Evolutionary conservation across 106 monocot species (phyloP).

Genomic region (Dendrobium nobile): DNA sequence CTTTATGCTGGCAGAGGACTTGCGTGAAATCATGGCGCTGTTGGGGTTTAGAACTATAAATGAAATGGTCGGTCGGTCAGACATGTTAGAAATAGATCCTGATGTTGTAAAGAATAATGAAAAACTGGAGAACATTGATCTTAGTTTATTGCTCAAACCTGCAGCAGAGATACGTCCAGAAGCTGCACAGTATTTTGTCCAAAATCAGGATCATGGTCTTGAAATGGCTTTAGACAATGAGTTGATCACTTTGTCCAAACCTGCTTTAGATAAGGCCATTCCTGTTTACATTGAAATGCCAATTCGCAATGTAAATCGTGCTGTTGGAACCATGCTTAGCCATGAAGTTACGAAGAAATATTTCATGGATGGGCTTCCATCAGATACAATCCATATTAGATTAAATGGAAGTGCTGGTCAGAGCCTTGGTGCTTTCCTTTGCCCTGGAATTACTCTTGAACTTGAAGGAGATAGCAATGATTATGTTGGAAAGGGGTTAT

Average conservation of each 20-base stretch:
- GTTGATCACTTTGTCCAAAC: slow-evolving; percentile 56
- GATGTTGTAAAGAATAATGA: slow-evolving; percentile 77
- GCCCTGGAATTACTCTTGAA: slow-evolving; percentile 92
- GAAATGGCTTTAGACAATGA: slow-evolving; percentile 79
- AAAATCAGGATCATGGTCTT: slow-evolving; percentile 95
- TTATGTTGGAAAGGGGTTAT: slow-evolving; percentile 97
- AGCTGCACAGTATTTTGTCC: slow-evolving; percentile 83
- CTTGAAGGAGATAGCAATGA: slow-evolving; percentile 99
- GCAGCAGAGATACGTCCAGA: slow-evolving; percentile 84
- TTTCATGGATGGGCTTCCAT: slow-evolving; percentile 67
- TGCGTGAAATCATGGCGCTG: slow-evolving; percentile 92
- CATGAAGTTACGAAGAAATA: slow-evolving; percentile 94
- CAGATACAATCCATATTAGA: slow-evolving; percentile 82
- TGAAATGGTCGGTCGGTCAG: slow-evolving; percentile 96
- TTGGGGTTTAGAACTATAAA: slow-evolving; percentile 72
- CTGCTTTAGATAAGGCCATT: slow-evolving; percentile 65
- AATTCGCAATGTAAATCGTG: slow-evolving; percentile 82
- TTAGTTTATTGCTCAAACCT: slow-evolving; percentile 71
- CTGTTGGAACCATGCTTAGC: slow-evolving; percentile 97
- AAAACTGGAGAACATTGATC: slow-evolving; percentile 86
- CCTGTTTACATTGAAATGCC: slow-evolving; percentile 70
- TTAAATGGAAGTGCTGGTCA: slow-evolving; percentile 91
- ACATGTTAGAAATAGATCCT: slow-evolving; percentile 81
- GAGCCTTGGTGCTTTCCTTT: slow-evolving; percentile 92
- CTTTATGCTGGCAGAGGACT: slow-evolving; percentile 98